A percentile compares a stretch with the other conserved stretches of the same genome.
These are phyloP conservation scores for Yamadazyma blattariae DNA, from an alignment of 1,139 yeast species.

Conservation along the genomic window DNA sequence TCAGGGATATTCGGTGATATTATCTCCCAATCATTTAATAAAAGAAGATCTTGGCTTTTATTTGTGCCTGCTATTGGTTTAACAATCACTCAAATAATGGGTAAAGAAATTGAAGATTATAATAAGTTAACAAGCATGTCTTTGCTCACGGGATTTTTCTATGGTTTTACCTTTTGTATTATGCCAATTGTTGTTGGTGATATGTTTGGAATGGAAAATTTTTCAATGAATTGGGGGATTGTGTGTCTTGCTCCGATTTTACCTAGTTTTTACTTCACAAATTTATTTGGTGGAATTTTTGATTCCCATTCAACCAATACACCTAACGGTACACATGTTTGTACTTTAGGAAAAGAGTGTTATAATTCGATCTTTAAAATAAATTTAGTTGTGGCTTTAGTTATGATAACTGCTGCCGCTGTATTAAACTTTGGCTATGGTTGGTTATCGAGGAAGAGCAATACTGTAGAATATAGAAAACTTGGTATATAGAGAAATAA, in stretches of 20 bases:
- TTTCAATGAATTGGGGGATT: slow-evolving; percentile 59
- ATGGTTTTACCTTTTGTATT: slow-evolving; percentile 57
- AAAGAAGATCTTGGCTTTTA: slow-evolving; percentile 45
- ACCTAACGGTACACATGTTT: slow-evolving; percentile 20
- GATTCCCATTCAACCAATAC: slow-evolving; percentile 38
- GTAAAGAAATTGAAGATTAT: slow-evolving; percentile 26
- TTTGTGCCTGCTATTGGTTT: slow-evolving; percentile 45
- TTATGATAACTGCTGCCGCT: slow-evolving; percentile 21
- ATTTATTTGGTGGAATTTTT: slow-evolving; percentile 49
- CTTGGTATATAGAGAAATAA: slow-evolving; percentile 3
- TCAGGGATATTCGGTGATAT: slow-evolving; percentile 56
- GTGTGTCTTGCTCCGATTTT: slow-evolving; percentile 52
- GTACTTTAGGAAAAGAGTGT: slow-evolving; percentile 41
- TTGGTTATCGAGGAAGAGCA: slow-evolving; percentile 6
- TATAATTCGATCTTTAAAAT: slow-evolving; percentile 40
- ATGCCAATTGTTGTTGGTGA: slow-evolving; percentile 61
- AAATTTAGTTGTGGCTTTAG: slow-evolving; percentile 29
- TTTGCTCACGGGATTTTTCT: slow-evolving; percentile 49
- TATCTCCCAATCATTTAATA: slow-evolving; percentile 38
- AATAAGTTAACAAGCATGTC: slow-evolving; percentile 36
- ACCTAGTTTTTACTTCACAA: slow-evolving; percentile 50
- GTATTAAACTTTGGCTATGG: slow-evolving; percentile 24
- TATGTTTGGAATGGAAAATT: slow-evolving; percentile 51
- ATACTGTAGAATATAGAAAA: slow-evolving; percentile 4
- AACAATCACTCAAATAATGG: slow-evolving; percentile 41